Conservation (phyloP, 306 rosid species). For the Parietaria judaica region DNA sequence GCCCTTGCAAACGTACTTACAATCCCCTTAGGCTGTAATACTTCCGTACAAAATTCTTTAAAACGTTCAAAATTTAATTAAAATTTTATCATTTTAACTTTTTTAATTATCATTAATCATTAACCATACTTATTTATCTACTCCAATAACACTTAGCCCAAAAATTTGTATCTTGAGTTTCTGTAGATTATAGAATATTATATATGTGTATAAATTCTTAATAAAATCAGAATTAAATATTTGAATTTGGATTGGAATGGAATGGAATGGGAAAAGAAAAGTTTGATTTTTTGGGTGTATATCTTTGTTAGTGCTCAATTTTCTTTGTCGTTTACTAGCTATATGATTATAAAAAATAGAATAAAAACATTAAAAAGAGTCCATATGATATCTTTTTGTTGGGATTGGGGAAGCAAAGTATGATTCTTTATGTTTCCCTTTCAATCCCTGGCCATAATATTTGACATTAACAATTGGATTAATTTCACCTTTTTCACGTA, state of each 20-base stretch:
- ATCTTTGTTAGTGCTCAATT: neutral
- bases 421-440: slow-evolving; percentile 1
- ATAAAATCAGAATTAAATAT: neutral
- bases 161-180: too few species aligned
- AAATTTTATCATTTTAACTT: too few species aligned
- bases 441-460: neutral
- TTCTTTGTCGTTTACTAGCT: neutral
- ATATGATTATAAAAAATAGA: neutral
- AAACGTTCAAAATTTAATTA: too few species aligned
- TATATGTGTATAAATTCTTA: too few species aligned
- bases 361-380: neutral
- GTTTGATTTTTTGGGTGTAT: neutral
- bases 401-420: slow-evolving; percentile 6
- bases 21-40: too few species aligned
- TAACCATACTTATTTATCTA: too few species aligned
- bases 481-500: too few species aligned
- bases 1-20: too few species aligned
- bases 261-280: neutral
- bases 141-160: too few species aligned
- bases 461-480: neutral
- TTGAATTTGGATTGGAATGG: neutral
- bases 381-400: slow-evolving; percentile 1
- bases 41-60: too few species aligned
- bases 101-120: too few species aligned
- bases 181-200: too few species aligned